These are phyloP conservation scores for Ormosia semicastrata DNA, from an alignment of 306 rosid genomes.

Conservation along the genomic window DNA sequence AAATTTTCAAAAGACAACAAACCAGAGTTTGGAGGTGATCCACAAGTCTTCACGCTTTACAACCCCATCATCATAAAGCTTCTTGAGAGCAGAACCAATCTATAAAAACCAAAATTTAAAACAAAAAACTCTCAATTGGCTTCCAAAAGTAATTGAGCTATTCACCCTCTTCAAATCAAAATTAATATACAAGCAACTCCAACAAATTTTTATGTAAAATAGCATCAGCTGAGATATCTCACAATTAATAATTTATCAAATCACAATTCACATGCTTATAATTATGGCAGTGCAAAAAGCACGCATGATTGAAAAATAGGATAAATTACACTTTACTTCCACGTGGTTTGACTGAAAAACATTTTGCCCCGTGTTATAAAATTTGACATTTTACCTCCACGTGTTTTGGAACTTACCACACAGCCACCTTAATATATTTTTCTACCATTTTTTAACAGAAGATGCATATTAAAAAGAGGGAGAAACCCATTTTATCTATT, in stretches of 20 bases:
- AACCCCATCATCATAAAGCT: constrained; percentile 55
- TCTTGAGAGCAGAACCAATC: constrained; percentile 69
- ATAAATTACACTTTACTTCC: no score
- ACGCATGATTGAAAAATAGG: not conserved
- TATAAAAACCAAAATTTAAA: not conserved
- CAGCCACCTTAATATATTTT: no score
- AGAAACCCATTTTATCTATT: no score
- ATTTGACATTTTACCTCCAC: no score
- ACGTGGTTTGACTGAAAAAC: no score
- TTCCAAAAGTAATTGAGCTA: not conserved
- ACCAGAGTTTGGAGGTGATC: constrained; percentile 88
- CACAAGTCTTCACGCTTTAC: constrained; percentile 72
- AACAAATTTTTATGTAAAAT: not conserved
- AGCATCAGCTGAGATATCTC: not conserved
- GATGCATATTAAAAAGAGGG: no score
- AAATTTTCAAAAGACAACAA: not conserved
- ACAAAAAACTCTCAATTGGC: not conserved
- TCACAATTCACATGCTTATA: not conserved
- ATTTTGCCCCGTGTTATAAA: no score
- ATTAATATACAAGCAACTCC: not conserved
- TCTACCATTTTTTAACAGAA: no score
- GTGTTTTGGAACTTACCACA: no score
- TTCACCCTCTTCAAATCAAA: not conserved
- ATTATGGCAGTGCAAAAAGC: not conserved
- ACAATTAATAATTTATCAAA: not conserved